Percentiles rank a stretch among this genome's conserved stretches.
These are phyloP conservation scores for Tetrapisispora arboricola DNA, from an alignment of 805 yeast species.

Conservation along the genomic window DNA sequence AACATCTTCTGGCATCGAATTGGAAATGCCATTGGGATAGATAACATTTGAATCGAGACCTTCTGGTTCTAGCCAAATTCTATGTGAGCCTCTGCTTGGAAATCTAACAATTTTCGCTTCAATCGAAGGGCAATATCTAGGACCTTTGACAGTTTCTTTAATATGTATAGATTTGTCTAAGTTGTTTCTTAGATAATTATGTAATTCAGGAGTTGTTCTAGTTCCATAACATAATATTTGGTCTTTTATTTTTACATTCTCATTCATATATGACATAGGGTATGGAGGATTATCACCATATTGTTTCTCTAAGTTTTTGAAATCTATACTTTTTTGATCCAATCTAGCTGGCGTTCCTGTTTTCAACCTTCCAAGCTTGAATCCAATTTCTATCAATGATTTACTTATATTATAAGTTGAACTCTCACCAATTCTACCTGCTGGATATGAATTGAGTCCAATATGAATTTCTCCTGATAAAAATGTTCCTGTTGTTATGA, in stretches of 20 bases:
- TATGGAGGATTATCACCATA: slow-evolving; percentile 75
- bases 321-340: slow-evolving; percentile 62
- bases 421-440: slow-evolving; percentile 88
- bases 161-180: slow-evolving; percentile 82
- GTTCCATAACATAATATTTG: slow-evolving; percentile 72
- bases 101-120: slow-evolving; percentile 82
- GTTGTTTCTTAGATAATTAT: slow-evolving; percentile 56
- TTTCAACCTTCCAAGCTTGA: slow-evolving; percentile 77
- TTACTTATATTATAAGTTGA: slow-evolving; percentile 84
- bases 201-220: slow-evolving; percentile 64
- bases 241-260: slow-evolving; percentile 46
- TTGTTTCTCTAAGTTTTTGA: slow-evolving; percentile 51
- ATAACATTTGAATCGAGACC: slow-evolving; percentile 80
- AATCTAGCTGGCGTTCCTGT: slow-evolving; percentile 97
- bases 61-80: slow-evolving; percentile 95
- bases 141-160: slow-evolving; percentile 89
- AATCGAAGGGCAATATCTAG: slow-evolving; percentile 93
- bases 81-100: slow-evolving; percentile 62
- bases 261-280: slow-evolving; percentile 84
- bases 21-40: slow-evolving; percentile 93
- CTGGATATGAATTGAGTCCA: slow-evolving; percentile 69
- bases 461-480: slow-evolving; percentile 90
- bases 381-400: slow-evolving; percentile 68
- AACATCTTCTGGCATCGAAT: slow-evolving; percentile 92
- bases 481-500: slow-evolving; percentile 93